Evolutionary conservation across 2,329 filamentous ascomycete species (phyloP).

Genomic region (Furcasterigmium sp.): DNA sequence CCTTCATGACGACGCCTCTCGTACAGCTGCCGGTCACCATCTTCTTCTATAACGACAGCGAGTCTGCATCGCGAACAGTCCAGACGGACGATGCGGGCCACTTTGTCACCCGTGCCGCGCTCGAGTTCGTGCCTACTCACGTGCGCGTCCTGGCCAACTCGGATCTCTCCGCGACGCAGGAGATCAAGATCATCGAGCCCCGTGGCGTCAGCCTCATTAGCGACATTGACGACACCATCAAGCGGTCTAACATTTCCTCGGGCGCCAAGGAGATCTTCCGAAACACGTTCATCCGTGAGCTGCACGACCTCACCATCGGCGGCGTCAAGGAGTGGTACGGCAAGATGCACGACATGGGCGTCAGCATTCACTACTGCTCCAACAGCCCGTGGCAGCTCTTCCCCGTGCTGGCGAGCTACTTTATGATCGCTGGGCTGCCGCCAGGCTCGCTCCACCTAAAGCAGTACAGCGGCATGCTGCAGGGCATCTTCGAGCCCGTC

Average conservation of each 20-base stretch:
- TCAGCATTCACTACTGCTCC: constrained; percentile 94
- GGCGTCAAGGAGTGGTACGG: constrained; percentile 90
- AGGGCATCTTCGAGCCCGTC: constrained; percentile 96
- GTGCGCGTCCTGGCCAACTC: constrained; percentile 84
- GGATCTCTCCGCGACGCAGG: constrained; percentile 72
- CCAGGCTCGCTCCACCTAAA: constrained; percentile 91
- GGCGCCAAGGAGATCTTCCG: constrained; percentile 93
- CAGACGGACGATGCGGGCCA: constrained; percentile 86
- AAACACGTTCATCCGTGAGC: constrained; percentile 87
- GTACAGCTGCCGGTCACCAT: constrained; percentile 75
- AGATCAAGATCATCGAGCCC: constrained; percentile 71
- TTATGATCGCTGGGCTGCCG: constrained; percentile 74
- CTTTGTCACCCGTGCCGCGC: constrained; percentile 71
- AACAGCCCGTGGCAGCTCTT: constrained; percentile 98
- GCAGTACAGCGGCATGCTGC: constrained; percentile 93
- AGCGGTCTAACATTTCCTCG: constrained; percentile 82
- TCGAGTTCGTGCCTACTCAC: constrained; percentile 88
- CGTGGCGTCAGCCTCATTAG: constrained; percentile 87
- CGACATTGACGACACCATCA: constrained; percentile 96
- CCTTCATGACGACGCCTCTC: constrained; percentile 83
- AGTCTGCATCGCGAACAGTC: constrained; percentile 79
- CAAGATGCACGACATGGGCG: constrained; percentile 69
- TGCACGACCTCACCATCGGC: constrained; percentile 74
- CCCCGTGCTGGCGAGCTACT: constrained; percentile 81
- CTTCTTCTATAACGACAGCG: constrained; percentile 87